phyloP scores from a whole-genome alignment of 176 grass and related monocot species.

The Phragmites australis region DNA sequence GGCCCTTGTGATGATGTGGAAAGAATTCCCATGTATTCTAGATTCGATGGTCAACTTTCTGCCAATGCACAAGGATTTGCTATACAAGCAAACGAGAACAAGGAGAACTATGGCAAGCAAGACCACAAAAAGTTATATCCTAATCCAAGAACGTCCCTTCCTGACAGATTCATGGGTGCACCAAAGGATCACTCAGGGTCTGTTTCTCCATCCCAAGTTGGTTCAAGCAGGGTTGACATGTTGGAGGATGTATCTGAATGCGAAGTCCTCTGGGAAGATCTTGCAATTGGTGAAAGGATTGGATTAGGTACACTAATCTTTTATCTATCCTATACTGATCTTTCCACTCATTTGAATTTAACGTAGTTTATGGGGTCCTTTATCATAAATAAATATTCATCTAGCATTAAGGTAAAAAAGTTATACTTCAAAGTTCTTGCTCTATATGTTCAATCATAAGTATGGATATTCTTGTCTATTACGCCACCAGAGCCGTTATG shows the following conservation, averaged over 20 bases:
- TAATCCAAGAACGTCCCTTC: constrained; percentile 46
- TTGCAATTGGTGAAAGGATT: constrained; percentile 89
- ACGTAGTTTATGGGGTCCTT: not conserved
- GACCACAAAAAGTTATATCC: constrained; percentile 35
- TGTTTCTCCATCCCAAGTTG: constrained; percentile 48
- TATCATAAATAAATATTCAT: constrained; percentile 27
- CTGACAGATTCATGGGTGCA: constrained; percentile 56
- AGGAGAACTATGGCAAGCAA: constrained; percentile 56
- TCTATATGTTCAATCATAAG: constrained; percentile 20
- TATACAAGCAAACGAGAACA: constrained; percentile 32
- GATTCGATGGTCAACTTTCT: constrained; percentile 34
- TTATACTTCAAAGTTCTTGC: constrained; percentile 4
- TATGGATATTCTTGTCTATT: constrained; percentile 26
- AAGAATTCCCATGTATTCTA: constrained; percentile 37
- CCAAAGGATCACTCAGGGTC: constrained; percentile 43
- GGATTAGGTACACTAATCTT: constrained; percentile 65
- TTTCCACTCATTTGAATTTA: constrained; percentile 24
- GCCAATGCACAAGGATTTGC: constrained; percentile 21
- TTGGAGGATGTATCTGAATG: constrained; percentile 86
- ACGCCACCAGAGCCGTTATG: not conserved
- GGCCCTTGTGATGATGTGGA: constrained; percentile 35
- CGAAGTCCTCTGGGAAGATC: constrained; percentile 88
- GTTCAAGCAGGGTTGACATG: constrained; percentile 53
- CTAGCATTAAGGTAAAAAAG: constrained; percentile 6
- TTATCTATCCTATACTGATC: constrained; percentile 13